Base-by-base conservation (phyloP, 805 yeast species). In the Kodamaea kaohsiungensis region DNA sequence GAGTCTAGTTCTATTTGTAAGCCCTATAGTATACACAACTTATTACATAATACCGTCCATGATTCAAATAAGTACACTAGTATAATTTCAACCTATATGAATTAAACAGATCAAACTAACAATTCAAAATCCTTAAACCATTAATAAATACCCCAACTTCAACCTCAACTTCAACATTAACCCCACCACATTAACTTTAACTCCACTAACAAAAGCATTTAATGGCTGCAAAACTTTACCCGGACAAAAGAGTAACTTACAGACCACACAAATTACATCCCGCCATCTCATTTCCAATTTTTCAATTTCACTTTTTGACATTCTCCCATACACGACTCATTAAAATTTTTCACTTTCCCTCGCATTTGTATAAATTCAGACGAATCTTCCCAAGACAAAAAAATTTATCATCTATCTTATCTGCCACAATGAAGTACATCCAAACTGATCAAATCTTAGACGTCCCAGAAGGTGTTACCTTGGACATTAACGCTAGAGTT, bases 401-500 rank as follows among this genome's bases (percentile, higher is more conserved):
- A 37, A 37, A 9, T 38, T 38, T 35, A 35, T 35, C 25, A 10
- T 13, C 33, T 7, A 17, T 16, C 19, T 18, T 42, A 42, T 43
- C 33, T 25, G 49, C 18, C 55, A 25, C 61, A 43, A 83, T 83
- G 96, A 89, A 89, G 83, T 88, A 83, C 89, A 84, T 89, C 71
- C 89, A 86, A 78, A 86, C 95, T 62, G 96, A 89, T 75, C 95
- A 89, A 82, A 72, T 78, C 74, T 83, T 90, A 73, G 88, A 84
- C 39, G 73, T 83, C 77, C 98, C 99, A 79, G 96, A 89, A 79
- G 97, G 89, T 72, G 99, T 95, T 63, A 82, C 87, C 69, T 89
- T 95, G 67, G 78, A 80, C 75, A 93, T 95, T 86, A 89, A 91
- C 79, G 85, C 98, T 78, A 90, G 99, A 84, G 68, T 72, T 72